These are phyloP conservation scores for Adansonia digitata DNA, from an alignment of 345 rosid genomes.

Conservation along the genomic window DNA sequence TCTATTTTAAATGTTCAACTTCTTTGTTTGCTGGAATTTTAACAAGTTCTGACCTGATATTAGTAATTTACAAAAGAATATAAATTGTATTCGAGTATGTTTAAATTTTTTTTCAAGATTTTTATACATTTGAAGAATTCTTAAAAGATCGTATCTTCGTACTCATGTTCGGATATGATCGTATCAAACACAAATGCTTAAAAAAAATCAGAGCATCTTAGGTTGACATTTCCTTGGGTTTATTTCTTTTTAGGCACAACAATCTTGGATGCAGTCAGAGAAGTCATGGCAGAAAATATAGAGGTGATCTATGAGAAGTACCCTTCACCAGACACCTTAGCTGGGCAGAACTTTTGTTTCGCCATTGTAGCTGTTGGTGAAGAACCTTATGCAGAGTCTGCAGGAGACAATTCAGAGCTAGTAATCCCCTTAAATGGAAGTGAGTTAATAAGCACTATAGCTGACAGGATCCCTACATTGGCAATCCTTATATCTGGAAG, in stretches of 20 bases:
- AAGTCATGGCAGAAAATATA: constrained; percentile 45
- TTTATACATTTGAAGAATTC: too few relatives aligned
- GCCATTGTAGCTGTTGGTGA: constrained; percentile 81
- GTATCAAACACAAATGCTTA: too few relatives aligned
- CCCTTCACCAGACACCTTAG: constrained; percentile 54
- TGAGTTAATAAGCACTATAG: constrained; percentile 39
- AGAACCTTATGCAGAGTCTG: constrained; percentile 63
- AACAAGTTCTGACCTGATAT: too few relatives aligned
- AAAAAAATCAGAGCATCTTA: too few relatives aligned
- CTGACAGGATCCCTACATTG: constrained; percentile 60
- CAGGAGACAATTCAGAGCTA: constrained; percentile 57
- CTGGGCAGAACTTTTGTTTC: neutral
- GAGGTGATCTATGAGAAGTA: constrained; percentile 51
- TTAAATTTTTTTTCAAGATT: too few relatives aligned
- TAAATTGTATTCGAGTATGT: too few relatives aligned
- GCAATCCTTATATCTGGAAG: constrained; percentile 67
- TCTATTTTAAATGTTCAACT: too few relatives aligned
- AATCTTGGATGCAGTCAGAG: neutral
- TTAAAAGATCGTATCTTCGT: too few relatives aligned
- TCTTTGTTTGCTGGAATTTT: too few relatives aligned
- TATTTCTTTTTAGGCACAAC: neutral
- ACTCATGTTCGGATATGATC: too few relatives aligned
- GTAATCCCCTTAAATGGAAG: constrained; percentile 57
- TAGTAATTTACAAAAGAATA: too few relatives aligned
- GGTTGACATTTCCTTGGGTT: too few relatives aligned